Percentiles rank a stretch among this genome's conserved stretches.
Evolutionary conservation across 495 filamentous ascomycete species (phyloP).

Genomic region (Penicillium taxi): DNA sequence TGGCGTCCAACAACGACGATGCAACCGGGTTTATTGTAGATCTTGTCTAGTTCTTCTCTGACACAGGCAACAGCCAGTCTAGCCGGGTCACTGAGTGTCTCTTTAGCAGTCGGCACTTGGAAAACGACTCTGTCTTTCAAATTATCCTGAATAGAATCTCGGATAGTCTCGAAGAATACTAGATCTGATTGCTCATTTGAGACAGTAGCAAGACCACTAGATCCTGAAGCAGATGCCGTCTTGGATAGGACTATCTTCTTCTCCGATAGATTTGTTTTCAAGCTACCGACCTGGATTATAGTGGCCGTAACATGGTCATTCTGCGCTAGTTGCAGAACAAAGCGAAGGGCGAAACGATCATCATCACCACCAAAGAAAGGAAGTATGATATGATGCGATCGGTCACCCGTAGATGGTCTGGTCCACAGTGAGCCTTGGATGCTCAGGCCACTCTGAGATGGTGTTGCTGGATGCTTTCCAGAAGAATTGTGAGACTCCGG

Average conservation of each 20-base stretch:
- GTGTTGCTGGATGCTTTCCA: slow-evolving; percentile 19
- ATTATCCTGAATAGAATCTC: slow-evolving; percentile 52
- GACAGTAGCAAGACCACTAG: neutral
- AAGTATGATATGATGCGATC: slow-evolving; percentile 77
- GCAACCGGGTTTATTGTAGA: slow-evolving; percentile 64
- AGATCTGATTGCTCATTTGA: slow-evolving; percentile 36
- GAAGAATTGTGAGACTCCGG: slow-evolving; percentile 29
- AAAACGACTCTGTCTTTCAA: slow-evolving; percentile 58
- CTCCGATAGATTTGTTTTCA: too few species aligned
- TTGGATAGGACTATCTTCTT: too few species aligned
- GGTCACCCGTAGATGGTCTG: slow-evolving; percentile 41
- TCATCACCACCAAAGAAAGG: slow-evolving; percentile 83
- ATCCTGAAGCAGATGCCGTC: neutral
- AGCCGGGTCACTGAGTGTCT: slow-evolving; percentile 17
- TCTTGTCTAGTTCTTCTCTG: slow-evolving; percentile 52
- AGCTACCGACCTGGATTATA: slow-evolving; percentile 21
- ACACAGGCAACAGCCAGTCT: slow-evolving; percentile 36
- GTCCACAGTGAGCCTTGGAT: slow-evolving; percentile 43
- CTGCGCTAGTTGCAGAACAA: slow-evolving; percentile 72
- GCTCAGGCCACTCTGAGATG: slow-evolving; percentile 50
- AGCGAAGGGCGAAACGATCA: slow-evolving; percentile 69
- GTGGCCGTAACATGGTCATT: slow-evolving; percentile 57
- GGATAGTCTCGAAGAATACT: slow-evolving; percentile 54
- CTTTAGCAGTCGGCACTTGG: slow-evolving; percentile 14
- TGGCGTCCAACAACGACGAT: slow-evolving; percentile 67